phyloP scores from a whole-genome alignment of 352 stramenopile species.

The Phytophthora hibernalis region DNA sequence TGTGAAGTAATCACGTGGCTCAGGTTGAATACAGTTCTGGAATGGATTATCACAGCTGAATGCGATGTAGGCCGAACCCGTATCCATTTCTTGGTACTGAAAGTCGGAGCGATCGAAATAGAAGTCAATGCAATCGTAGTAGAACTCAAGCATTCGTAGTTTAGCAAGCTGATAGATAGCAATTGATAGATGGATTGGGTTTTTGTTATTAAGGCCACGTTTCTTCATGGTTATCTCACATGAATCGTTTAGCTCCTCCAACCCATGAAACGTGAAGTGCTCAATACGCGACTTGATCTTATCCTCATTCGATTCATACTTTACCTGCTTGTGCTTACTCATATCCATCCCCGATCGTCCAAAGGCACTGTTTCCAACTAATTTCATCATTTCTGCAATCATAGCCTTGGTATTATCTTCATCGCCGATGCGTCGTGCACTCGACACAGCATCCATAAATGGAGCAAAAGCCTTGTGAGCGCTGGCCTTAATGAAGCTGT shows the following conservation, averaged over 20 bases:
- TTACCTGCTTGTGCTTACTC: constrained; percentile 13
- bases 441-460: constrained; percentile 30
- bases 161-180: constrained; percentile 15
- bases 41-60: constrained; percentile 6
- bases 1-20: constrained; percentile 8
- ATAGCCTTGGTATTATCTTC: constrained; percentile 25
- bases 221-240: constrained; percentile 10
- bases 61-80: constrained; percentile 2
- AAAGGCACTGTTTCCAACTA: constrained; percentile 12
- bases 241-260: constrained; percentile 11
- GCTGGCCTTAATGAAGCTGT: constrained; percentile 37
- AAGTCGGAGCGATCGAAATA: constrained; percentile 15
- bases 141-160: constrained; percentile 20
- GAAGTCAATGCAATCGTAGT: constrained; percentile 16
- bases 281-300: constrained; percentile 6
- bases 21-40: constrained; percentile 9
- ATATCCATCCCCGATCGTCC: constrained; percentile 16
- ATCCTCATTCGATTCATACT: constrained; percentile 8
- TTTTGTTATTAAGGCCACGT: constrained; percentile 6
- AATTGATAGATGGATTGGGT: constrained; percentile 6
- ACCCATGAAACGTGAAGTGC: constrained; percentile 10
- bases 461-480: constrained; percentile 24
- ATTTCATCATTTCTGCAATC: constrained; percentile 6
- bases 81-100: constrained; percentile 12
- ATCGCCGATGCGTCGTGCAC: constrained; percentile 37